phyloP scores from a whole-genome alignment of 2,329 filamentous ascomycete species.

The Emmonsiellopsis sp. region DNA sequence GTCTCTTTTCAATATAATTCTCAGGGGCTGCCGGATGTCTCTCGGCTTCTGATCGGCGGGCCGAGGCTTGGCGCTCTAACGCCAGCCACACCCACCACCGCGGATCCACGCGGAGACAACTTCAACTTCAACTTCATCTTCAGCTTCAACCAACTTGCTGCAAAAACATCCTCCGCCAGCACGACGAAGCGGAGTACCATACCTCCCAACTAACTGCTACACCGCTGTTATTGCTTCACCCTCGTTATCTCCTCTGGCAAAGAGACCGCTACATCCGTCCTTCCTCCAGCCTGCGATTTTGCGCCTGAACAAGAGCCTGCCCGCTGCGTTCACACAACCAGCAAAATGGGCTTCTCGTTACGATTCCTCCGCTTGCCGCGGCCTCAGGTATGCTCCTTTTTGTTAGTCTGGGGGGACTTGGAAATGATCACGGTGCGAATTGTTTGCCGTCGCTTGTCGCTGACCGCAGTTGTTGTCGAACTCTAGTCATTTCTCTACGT shows the following conservation, averaged over 20 bases:
- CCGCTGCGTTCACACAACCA: background rate
- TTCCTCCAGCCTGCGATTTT: background rate
- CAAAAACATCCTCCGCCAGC: too few relatives aligned
- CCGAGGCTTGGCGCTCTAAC: background rate
- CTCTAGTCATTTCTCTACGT: slow-evolving; percentile 71
- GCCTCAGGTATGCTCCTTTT: slow-evolving; percentile 34
- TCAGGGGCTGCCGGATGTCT: background rate
- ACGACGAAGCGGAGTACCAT: too few relatives aligned
- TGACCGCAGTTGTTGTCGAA: slow-evolving; percentile 6
- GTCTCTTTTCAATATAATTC: background rate
- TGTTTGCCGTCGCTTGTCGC: background rate
- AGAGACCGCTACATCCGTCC: too few relatives aligned
- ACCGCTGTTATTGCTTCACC: too few relatives aligned
- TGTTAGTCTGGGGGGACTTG: background rate
- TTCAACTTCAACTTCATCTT: too few relatives aligned
- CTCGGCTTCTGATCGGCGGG: background rate
- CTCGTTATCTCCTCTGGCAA: too few relatives aligned
- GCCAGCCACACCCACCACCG: background rate
- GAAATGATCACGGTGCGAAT: background rate
- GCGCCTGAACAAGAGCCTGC: background rate
- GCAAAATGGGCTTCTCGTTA: slow-evolving; percentile 28
- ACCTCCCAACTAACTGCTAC: too few relatives aligned
- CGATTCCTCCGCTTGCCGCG: slow-evolving; percentile 42
- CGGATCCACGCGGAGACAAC: background rate
- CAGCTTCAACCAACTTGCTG: too few relatives aligned